Conservation (phyloP, 257 asterid species). For the Cruciata laevipes region DNA sequence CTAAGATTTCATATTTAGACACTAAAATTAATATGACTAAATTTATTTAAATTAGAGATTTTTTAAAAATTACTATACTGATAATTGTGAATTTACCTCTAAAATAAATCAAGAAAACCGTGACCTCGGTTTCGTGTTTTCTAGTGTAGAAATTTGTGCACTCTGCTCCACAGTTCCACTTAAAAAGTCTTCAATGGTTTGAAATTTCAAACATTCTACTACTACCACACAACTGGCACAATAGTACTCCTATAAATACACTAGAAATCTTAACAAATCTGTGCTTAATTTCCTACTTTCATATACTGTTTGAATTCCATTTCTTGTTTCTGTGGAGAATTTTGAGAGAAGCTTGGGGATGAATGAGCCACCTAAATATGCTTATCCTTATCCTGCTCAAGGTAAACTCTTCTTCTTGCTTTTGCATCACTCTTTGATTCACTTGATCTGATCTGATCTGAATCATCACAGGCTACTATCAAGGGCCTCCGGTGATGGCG, state of each 20-base stretch:
- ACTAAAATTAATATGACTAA: too few relatives aligned
- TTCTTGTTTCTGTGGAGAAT: background rate
- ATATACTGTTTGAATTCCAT: background rate
- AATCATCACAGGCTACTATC: conserved; percentile 48
- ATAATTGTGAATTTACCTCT: background rate
- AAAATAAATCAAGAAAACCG: background rate
- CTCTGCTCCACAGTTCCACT: background rate
- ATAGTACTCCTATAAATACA: background rate
- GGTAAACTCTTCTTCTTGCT: conserved; percentile 27
- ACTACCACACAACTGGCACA: background rate
- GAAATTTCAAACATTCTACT: background rate
- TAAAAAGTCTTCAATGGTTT: background rate
- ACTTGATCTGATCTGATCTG: background rate
- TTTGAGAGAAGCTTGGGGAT: conserved; percentile 11
- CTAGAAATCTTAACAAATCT: too few relatives aligned
- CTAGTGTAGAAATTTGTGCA: background rate
- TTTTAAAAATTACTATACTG: too few relatives aligned
- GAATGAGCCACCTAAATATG: conserved; percentile 75
- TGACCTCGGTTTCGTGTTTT: background rate
- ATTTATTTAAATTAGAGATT: too few relatives aligned
- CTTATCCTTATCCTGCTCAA: conserved; percentile 69
- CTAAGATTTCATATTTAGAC: too few relatives aligned
- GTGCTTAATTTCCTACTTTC: too few relatives aligned
- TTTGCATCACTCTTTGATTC: background rate
- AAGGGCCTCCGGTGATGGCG: conserved; percentile 89